A percentile compares a stretch with the other conserved stretches of the same genome.
These are phyloP conservation scores for Tetragonia tetragonoides DNA, from an alignment of 148 eudicot genomes.

Conservation along the genomic window DNA sequence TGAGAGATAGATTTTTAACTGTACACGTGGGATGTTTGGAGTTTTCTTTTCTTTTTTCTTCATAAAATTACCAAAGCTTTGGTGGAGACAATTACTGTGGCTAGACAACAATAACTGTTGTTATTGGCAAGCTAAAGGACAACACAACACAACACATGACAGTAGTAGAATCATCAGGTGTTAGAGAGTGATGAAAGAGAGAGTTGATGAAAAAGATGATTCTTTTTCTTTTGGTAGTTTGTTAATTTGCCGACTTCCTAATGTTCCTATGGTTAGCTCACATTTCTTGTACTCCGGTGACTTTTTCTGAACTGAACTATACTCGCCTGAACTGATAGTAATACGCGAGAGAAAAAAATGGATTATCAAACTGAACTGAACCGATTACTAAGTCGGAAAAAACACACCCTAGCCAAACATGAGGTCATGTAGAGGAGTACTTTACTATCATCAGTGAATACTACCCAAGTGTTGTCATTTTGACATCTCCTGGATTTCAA, in stretches of 20 bases:
- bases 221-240: constrained; percentile 17
- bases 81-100: constrained; percentile 29
- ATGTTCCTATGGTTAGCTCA: not conserved
- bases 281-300: too few relatives aligned
- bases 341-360: too few relatives aligned
- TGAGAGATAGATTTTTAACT: not conserved
- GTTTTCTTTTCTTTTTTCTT: not conserved
- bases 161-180: constrained; percentile 10
- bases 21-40: constrained; percentile 23
- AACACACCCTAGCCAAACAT: constrained; percentile 5
- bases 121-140: constrained; percentile 22
- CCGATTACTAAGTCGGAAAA: too few relatives aligned
- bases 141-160: not conserved
- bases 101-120: constrained; percentile 28
- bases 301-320: too few relatives aligned
- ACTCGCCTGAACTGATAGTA: too few relatives aligned
- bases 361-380: too few relatives aligned
- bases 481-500: constrained; percentile 25
- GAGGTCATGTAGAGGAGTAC: not conserved
- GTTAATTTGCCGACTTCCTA: not conserved
- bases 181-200: not conserved
- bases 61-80: not conserved
- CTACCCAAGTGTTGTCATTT: constrained; percentile 11
- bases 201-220: not conserved
- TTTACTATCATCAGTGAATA: too few relatives aligned